These are phyloP conservation scores for Suillus decipiens DNA, from an alignment of 768 basidiomycete species.

Conservation along the genomic window DNA sequence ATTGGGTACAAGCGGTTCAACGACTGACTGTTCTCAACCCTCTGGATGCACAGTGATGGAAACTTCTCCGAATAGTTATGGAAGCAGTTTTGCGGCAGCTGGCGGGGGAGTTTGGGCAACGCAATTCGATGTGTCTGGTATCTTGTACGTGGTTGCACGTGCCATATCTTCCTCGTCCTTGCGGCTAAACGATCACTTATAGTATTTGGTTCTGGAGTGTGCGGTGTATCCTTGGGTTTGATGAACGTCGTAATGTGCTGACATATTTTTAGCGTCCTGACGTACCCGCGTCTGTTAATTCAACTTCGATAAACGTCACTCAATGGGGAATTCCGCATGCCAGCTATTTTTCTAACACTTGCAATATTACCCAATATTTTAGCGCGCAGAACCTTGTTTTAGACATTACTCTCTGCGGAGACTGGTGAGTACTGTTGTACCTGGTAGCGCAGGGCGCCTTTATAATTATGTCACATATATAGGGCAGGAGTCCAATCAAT, in stretches of 20 bases:
- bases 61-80: slow-evolving; percentile 32
- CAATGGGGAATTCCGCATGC: slow-evolving; percentile 50
- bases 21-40: slow-evolving; percentile 24
- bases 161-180: background rate
- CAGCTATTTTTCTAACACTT: slow-evolving; percentile 40
- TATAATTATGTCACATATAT: slow-evolving; percentile 22
- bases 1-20: slow-evolving; percentile 30
- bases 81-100: slow-evolving; percentile 20
- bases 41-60: slow-evolving; percentile 34
- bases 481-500: slow-evolving; percentile 51
- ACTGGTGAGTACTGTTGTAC: slow-evolving; percentile 37
- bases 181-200: slow-evolving; percentile 10
- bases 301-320: slow-evolving; percentile 38
- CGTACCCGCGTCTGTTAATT: slow-evolving; percentile 37
- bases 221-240: slow-evolving; percentile 19
- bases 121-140: slow-evolving; percentile 62
- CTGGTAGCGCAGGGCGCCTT: background rate
- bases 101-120: slow-evolving; percentile 72
- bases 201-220: slow-evolving; percentile 56
- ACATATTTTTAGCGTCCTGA: slow-evolving; percentile 32
- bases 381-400: slow-evolving; percentile 51
- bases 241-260: slow-evolving; percentile 17
- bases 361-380: slow-evolving; percentile 49
- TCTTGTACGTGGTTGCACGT: slow-evolving; percentile 39
- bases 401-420: slow-evolving; percentile 56